phyloP scores from a whole-genome alignment of 2,329 filamentous ascomycete species.

The Pseudogymnoascus sp. region DNA sequence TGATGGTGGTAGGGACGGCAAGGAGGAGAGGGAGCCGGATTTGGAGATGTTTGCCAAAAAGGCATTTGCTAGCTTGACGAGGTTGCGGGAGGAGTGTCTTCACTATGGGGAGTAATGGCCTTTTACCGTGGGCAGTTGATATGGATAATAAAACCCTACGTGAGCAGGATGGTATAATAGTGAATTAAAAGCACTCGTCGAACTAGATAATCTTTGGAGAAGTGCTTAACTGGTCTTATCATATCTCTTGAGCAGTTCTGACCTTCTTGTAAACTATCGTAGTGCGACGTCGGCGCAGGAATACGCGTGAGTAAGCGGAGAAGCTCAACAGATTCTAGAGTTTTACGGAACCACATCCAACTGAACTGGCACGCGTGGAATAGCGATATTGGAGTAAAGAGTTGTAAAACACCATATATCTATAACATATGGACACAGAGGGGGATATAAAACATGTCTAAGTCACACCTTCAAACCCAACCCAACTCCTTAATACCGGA shows the following conservation, averaged over 20 bases:
- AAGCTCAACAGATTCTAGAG: too few species aligned
- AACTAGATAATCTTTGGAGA: too few species aligned
- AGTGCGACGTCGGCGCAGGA: too few species aligned
- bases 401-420: neutral
- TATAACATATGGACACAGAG: neutral
- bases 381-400: neutral
- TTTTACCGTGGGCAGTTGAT: neutral
- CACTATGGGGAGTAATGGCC: neutral
- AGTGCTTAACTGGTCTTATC: too few species aligned
- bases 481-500: neutral
- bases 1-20: conserved; percentile 50
- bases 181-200: neutral
- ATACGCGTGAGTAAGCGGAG: too few species aligned
- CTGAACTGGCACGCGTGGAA: neutral
- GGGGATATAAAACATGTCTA: neutral
- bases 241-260: too few species aligned
- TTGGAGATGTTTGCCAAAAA: conserved; percentile 42
- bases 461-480: neutral
- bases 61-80: conserved; percentile 34
- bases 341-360: too few species aligned
- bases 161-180: neutral
- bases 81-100: neutral
- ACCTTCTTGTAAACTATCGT: too few species aligned
- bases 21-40: conserved; percentile 43
- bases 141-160: neutral